These are phyloP conservation scores for Cicer arietinum DNA, from an alignment of 306 rosid species.

Conservation along the genomic window DNA sequence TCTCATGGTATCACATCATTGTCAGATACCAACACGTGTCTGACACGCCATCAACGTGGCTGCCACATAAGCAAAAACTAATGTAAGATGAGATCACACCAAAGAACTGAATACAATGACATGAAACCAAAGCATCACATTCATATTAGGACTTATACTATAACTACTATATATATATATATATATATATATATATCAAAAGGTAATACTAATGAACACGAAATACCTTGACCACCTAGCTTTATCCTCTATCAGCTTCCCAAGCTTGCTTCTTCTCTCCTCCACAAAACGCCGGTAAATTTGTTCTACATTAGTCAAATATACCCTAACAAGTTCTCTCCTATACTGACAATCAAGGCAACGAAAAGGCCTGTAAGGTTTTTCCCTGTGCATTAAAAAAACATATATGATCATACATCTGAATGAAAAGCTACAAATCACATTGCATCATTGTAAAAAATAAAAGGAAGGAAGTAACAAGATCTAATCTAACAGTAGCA, in stretches of 20 bases:
- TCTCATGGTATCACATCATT: neutral
- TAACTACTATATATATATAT: neutral
- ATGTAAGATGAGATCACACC: slow-evolving; percentile 50
- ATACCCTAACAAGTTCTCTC: slow-evolving; percentile 99
- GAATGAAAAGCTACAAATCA: slow-evolving; percentile 29
- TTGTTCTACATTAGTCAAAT: slow-evolving; percentile 97
- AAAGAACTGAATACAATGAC: slow-evolving; percentile 54
- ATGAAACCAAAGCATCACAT: slow-evolving; percentile 50
- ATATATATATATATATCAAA: neutral
- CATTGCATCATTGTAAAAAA: slow-evolving; percentile 12
- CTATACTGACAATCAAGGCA: slow-evolving; percentile 99
- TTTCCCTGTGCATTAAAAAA: slow-evolving; percentile 75
- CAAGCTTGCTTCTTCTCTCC: slow-evolving; percentile 89
- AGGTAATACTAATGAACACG: slow-evolving; percentile 23
- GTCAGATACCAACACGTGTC: no score
- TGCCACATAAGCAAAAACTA: slow-evolving; percentile 49
- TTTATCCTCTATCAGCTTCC: slow-evolving; percentile 93
- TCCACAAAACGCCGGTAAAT: slow-evolving; percentile 98
- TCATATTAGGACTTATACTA: slow-evolving; percentile 46
- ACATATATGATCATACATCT: slow-evolving; percentile 35
- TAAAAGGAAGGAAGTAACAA: neutral
- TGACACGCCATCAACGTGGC: neutral
- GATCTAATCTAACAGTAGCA: slow-evolving; percentile 3
- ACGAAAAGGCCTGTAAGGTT: slow-evolving; percentile 94
- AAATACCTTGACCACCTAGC: slow-evolving; percentile 96